A percentile compares a stretch with the other conserved stretches of the same genome.
These are phyloP conservation scores for Dendrobium officinale DNA, from an alignment of 106 monocot genomes.

Conservation along the genomic window DNA sequence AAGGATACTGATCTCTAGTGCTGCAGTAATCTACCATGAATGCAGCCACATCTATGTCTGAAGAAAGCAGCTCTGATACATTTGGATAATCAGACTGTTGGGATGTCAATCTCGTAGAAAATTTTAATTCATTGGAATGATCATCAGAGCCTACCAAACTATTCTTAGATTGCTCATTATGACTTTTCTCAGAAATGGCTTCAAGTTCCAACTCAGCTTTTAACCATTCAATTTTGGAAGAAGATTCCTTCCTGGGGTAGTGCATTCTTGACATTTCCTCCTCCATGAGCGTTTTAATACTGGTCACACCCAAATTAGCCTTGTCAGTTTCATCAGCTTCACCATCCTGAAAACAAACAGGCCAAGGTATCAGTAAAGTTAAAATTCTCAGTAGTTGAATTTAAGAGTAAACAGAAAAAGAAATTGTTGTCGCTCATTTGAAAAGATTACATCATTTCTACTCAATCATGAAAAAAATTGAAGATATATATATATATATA, in stretches of 20 bases:
- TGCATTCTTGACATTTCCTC: constrained; percentile 42
- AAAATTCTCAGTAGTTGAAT: background rate
- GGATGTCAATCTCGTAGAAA: constrained; percentile 2
- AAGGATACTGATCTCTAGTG: constrained; percentile 3
- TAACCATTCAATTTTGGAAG: constrained; percentile 17
- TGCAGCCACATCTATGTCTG: constrained; percentile 18
- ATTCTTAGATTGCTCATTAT: constrained; percentile 10
- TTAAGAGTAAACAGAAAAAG: background rate
- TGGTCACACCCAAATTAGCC: constrained; percentile 19
- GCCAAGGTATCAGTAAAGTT: background rate
- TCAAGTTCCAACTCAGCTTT: constrained; percentile 9
- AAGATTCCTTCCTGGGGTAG: constrained; percentile 13
- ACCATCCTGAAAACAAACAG: constrained; percentile 20
- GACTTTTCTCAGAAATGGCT: constrained; percentile 13
- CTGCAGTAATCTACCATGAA: constrained; percentile 22
- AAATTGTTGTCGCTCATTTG: background rate
- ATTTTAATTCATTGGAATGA: background rate
- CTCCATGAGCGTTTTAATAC: constrained; percentile 42
- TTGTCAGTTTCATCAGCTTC: constrained; percentile 6
- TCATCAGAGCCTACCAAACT: background rate
- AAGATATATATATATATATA: background rate
- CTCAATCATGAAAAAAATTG: background rate
- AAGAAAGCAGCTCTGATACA: constrained; percentile 10
- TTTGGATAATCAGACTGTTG: constrained; percentile 7
- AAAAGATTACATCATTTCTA: background rate